Evolutionary conservation across 2,329 filamentous ascomycete species (phyloP).

Genomic region (Claviceps sp.): DNA sequence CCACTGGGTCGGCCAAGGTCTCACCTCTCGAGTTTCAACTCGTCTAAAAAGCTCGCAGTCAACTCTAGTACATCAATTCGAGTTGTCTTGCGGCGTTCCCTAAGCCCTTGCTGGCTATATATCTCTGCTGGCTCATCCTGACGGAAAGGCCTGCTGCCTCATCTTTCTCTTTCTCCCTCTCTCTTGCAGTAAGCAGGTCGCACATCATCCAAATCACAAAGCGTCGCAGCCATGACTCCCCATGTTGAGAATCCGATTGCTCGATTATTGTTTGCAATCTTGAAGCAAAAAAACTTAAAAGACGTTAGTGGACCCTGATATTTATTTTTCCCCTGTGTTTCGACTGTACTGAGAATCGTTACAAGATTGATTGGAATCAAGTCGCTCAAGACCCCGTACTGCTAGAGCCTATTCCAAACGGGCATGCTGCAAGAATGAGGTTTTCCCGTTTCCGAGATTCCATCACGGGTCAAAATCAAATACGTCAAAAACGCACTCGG

Average conservation of each 20-base stretch:
- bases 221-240: slow-evolving; percentile 28
- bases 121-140: not conserved
- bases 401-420: slow-evolving; percentile 41
- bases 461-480: slow-evolving; percentile 32
- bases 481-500: slow-evolving; percentile 34
- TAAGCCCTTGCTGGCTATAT: not conserved
- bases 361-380: slow-evolving; percentile 45
- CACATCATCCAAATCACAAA: not conserved
- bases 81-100: not conserved
- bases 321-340: not conserved
- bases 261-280: slow-evolving; percentile 44
- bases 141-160: not conserved
- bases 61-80: not conserved
- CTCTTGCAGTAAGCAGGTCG: not conserved
- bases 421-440: slow-evolving; percentile 47
- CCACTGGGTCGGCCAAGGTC: not conserved
- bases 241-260: slow-evolving; percentile 44
- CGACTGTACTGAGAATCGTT: not conserved
- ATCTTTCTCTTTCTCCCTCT: not conserved
- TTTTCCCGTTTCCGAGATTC: slow-evolving; percentile 38
- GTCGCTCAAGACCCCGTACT: slow-evolving; percentile 42
- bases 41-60: not conserved
- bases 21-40: not conserved
- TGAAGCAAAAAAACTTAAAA: slow-evolving; percentile 46
- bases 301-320: slow-evolving; percentile 32